Base-by-base conservation (phyloP, 2,329 filamentous ascomycete species). In the Paraphoma sp. region DNA sequence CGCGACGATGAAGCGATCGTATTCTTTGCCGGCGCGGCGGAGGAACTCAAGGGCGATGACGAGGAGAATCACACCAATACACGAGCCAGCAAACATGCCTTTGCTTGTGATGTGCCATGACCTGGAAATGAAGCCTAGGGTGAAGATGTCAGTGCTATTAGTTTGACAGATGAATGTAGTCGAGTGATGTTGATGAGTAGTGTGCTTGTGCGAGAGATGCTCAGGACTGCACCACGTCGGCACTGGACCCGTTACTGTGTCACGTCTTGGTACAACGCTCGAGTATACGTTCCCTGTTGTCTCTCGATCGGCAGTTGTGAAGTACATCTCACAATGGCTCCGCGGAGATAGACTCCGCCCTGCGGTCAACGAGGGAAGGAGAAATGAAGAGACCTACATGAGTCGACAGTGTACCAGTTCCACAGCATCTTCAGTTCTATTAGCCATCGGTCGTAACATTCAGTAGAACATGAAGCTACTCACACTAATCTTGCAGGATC, bases 21-120 rank as follows among this genome's bases (percentile, higher is more conserved):
- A 95, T 73, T 93, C 90, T 68, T 90, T 89, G 62, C 85, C 83
- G 16, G 84, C 69, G 45, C 91, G 89, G 48, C 92, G 89, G 18
- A 95, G 83, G 56, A 87, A 79, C 71, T 96, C 91, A 64, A 95
- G 87, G 3, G 78, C 65, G 54, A 94, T 82, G 61, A 90, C 89
- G 54, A 96, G 87, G 11, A 89, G 79, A 62, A 93, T 81, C 33
- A 93, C 88, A 53, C 90, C 91, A 70, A 96, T 89, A 79, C 91
- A 95, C 51, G 88, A 91, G 31, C 89, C 91, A 48, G 89, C 91
- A 70, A 96, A 95, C 83, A 89, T 89, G 72, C 84, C 87, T 29
- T 75, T 78, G 10, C 87, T 88, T 12, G 80, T 88, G 71, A 93
- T 84, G 68, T 86, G 87, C 91, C 91, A 96, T 30, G 83, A 81